phyloP scores from a whole-genome alignment of 1,284 basidiomycete genomes.

The Cystobasidium pallidum region DNA sequence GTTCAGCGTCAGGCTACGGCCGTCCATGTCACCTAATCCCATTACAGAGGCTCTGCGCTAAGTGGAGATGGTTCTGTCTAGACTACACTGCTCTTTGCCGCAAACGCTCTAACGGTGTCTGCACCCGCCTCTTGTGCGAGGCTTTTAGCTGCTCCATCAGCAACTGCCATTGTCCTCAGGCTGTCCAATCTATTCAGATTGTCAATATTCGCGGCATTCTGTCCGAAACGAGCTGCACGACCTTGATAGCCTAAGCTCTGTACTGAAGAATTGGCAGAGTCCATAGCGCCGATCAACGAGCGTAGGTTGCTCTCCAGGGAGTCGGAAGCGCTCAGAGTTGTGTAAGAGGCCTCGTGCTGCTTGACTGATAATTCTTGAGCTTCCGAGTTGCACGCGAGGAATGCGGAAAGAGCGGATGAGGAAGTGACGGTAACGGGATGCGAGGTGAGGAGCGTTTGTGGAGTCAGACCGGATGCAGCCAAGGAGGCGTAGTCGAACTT shows the following conservation, averaged over 20 bases:
- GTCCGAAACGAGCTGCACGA: conserved; percentile 37
- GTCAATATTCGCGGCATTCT: conserved; percentile 25
- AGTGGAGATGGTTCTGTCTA: not conserved
- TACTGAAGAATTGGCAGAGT: conserved; percentile 40
- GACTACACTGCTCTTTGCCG: conserved; percentile 36
- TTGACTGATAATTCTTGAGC: conserved; percentile 19
- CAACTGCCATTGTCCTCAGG: conserved; percentile 36
- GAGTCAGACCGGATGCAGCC: conserved; percentile 81
- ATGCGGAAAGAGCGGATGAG: conserved; percentile 81
- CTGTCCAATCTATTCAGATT: conserved; percentile 39
- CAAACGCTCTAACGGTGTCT: conserved; percentile 36
- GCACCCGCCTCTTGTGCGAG: conserved; percentile 42
- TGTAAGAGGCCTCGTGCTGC: conserved; percentile 27
- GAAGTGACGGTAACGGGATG: conserved; percentile 86
- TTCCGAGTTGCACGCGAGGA: conserved; percentile 65
- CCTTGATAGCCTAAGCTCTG: conserved; percentile 42
- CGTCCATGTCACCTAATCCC: not conserved
- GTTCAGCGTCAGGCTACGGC: not conserved
- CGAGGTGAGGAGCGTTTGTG: conserved; percentile 85
- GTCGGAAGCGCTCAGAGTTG: conserved; percentile 37
- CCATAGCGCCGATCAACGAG: conserved; percentile 39
- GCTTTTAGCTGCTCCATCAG: conserved; percentile 44
- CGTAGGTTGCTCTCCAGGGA: conserved; percentile 41
- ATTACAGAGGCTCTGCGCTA: not conserved
- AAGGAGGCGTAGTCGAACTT: conserved; percentile 57